phyloP scores from a whole-genome alignment of 2,329 filamentous ascomycete species.

The Acephala macrosclerotiorum region DNA sequence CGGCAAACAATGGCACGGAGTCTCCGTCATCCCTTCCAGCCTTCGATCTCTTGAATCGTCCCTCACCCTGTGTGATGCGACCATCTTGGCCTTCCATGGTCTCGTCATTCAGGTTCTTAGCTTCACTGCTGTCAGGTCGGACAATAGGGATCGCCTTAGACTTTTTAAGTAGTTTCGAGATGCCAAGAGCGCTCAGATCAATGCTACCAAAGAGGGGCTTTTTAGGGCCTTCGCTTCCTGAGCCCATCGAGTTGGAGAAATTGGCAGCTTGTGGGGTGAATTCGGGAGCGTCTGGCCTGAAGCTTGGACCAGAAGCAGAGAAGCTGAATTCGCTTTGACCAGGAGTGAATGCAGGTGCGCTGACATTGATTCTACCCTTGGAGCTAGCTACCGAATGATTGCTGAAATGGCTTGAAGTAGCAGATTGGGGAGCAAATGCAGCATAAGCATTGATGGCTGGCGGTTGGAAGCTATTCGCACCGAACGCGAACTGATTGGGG shows the following conservation, averaged over 20 bases:
- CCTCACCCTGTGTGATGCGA: constrained; percentile 67
- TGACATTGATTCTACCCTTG: constrained; percentile 68
- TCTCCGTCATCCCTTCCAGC: constrained; percentile 71
- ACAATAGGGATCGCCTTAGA: constrained; percentile 88
- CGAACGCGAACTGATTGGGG: constrained; percentile 59
- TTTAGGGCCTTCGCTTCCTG: constrained; percentile 50
- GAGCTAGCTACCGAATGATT: constrained; percentile 38
- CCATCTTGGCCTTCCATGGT: constrained; percentile 65
- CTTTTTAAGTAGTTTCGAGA: constrained; percentile 70
- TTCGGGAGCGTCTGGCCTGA: constrained; percentile 77
- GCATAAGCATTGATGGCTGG: constrained; percentile 49
- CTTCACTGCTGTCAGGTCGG: constrained; percentile 60
- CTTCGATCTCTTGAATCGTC: constrained; percentile 78
- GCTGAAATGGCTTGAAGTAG: constrained; percentile 39
- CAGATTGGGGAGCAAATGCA: constrained; percentile 45
- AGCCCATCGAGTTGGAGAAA: constrained; percentile 55
- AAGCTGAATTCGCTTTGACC: constrained; percentile 72
- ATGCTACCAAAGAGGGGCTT: constrained; percentile 75
- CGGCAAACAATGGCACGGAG: constrained; percentile 77
- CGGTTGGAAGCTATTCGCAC: constrained; percentile 55
- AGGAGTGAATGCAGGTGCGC: constrained; percentile 76
- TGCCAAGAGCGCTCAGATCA: constrained; percentile 65
- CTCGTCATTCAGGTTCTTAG: constrained; percentile 46
- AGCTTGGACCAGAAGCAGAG: constrained; percentile 69
- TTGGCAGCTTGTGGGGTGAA: constrained; percentile 69